Evolutionary conservation across 2,329 filamentous ascomycete species (phyloP), one percentile per base, ranked within the genome.

Genomic region (Sclerotinia spermophila): DNA sequence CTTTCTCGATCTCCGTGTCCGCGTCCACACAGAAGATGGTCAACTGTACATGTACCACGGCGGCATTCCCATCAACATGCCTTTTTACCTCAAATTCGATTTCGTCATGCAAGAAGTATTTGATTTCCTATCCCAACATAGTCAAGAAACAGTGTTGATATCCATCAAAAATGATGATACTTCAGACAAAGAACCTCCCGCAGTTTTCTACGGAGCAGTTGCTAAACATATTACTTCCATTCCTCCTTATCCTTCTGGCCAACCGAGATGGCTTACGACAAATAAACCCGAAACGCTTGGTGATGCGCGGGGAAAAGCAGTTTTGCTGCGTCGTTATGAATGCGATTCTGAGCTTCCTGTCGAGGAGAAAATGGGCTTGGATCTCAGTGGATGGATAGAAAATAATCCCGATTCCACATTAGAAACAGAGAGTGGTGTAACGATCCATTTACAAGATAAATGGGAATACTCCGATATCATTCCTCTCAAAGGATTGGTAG

Each of bases 1-100:
- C 48, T 92, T 92, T 82, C 86, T 93, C 73, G 90, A 93, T 77
- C 85, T 92, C 70, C 85, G 90, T 15, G 86, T 90, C 85, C 87
- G 17, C 71, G 79, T 78, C 3, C 82, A 84, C 33, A 82, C 83
- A 56, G 85, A 84, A 56, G 85, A 84, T 65, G 87, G 89, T 74
- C 82, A 84, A 42, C 83, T 93, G 1, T 84, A 86, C 74, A 87
- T 92, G 64, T 90, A 92, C 30, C 90, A 93, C 79, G 87, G 89
- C 72, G 88, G 86, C 24, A 91, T 93, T 74, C 89, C 90, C 27
- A 86, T 92, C 77, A 87, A 87, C n/a, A 80, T 92, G 19, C 89
- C 87, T 0, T 88, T 87, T 3, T 75, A 79, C 55, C 84, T 86
- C 64, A 90, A 90, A 76, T 87, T 89, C 73, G 86, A 90, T 74